phyloP scores from a whole-genome alignment of 2,329 filamentous ascomycete species.

The Talaromyces islandicus region DNA sequence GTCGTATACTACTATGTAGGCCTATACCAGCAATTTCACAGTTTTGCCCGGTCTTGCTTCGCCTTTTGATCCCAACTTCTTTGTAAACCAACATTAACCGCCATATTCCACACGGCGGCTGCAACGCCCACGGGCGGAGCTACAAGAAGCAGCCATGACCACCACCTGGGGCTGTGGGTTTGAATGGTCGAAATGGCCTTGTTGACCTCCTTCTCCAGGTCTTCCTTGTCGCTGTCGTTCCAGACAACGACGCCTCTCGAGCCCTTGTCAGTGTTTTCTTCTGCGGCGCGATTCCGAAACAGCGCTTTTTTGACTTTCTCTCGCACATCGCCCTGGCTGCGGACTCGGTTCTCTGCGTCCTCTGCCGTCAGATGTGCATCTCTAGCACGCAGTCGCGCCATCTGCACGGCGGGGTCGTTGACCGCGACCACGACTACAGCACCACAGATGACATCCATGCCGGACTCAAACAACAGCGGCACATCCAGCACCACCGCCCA shows the following conservation, averaged over 20 bases:
- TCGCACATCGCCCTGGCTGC: constrained; percentile 78
- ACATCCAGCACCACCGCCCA: constrained; percentile 94
- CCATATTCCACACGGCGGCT: constrained; percentile 65
- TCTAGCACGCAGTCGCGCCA: constrained; percentile 66
- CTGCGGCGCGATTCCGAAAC: constrained; percentile 40
- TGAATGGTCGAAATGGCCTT: constrained; percentile 60
- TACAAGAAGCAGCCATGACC: constrained; percentile 64
- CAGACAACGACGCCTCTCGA: constrained; percentile 72
- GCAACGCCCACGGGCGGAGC: constrained; percentile 69
- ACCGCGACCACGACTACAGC: constrained; percentile 84
- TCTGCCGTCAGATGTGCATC: constrained; percentile 75
- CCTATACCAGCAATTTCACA: background rate
- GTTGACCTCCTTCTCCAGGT: constrained; percentile 62
- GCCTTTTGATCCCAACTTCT: constrained; percentile 61
- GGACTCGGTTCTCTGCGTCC: constrained; percentile 80
- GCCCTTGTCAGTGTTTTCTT: constrained; percentile 32
- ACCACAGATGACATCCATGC: constrained; percentile 79
- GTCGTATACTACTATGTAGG: background rate
- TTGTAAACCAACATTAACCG: constrained; percentile 65
- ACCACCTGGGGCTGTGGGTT: constrained; percentile 67
- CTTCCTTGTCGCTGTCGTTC: constrained; percentile 74
- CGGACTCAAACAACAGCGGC: constrained; percentile 83
- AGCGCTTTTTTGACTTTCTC: constrained; percentile 74
- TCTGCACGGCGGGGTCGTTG: constrained; percentile 71
- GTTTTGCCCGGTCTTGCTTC: constrained; percentile 44